Conservation (phyloP, 176 grass and related monocot species). For the Avena insularis region DNA sequence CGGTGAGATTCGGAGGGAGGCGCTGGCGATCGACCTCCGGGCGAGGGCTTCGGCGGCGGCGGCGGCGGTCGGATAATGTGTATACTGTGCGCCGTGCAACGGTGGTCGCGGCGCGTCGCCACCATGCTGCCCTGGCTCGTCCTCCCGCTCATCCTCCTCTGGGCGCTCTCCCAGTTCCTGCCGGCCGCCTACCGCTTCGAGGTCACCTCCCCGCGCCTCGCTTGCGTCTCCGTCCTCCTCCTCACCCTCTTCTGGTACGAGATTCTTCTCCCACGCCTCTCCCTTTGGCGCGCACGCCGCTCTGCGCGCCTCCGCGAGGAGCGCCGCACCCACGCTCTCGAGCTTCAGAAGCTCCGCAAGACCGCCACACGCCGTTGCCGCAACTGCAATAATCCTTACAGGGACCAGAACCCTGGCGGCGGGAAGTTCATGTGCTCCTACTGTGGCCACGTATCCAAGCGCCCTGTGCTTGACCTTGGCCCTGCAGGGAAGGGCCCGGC, state of each 20-base stretch:
- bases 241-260: constrained; percentile 98
- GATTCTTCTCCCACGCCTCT: constrained; percentile 79
- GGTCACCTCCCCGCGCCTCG: constrained; percentile 90
- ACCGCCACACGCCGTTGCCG: constrained; percentile 80
- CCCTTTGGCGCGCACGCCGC: constrained; percentile 74
- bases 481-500: constrained; percentile 37
- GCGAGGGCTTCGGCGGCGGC: constrained; percentile 27
- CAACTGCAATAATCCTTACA: constrained; percentile 85
- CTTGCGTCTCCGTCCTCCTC: constrained; percentile 87
- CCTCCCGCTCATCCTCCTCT: constrained; percentile 79
- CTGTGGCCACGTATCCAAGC: constrained; percentile 86
- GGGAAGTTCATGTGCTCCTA: constrained; percentile 96
- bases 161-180: constrained; percentile 84
- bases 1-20: constrained; percentile 10
- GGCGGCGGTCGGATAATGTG: constrained; percentile 81
- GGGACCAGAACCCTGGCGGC: constrained; percentile 83
- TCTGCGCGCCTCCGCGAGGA: constrained; percentile 80
- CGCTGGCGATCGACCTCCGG: constrained; percentile 56
- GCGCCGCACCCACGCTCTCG: constrained; percentile 66
- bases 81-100: constrained; percentile 89
- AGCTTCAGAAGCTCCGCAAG: constrained; percentile 90
- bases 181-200: constrained; percentile 82
- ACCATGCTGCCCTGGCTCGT: constrained; percentile 92
- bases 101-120: constrained; percentile 92
- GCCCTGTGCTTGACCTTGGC: constrained; percentile 74